Evolutionary conservation across 192 early-diverging fungal genomes (phyloP).

Genomic region (Pilaira anomala): DNA sequence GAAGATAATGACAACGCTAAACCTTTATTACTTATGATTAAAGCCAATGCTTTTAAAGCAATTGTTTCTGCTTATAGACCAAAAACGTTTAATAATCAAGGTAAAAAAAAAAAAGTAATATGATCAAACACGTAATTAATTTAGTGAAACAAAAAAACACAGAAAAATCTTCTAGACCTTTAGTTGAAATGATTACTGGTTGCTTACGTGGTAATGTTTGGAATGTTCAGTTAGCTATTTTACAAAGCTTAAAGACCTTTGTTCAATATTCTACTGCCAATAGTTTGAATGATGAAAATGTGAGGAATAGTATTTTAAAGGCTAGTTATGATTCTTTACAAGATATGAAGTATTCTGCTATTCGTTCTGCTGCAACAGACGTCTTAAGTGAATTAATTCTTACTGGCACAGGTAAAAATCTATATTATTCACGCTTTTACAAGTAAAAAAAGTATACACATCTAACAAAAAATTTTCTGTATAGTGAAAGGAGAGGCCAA

Average conservation of each 20-base stretch:
- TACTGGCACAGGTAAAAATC: too few relatives aligned
- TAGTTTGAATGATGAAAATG: conserved; percentile 15
- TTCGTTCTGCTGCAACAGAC: conserved; percentile 57
- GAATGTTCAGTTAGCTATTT: conserved; percentile 74
- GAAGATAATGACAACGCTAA: conserved; percentile 59
- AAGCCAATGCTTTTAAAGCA: conserved; percentile 65
- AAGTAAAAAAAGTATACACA: too few relatives aligned
- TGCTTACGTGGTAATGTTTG: conserved; percentile 70
- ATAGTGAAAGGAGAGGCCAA: too few relatives aligned
- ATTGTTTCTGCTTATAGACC: conserved; percentile 57
- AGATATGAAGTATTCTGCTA: conserved; percentile 64
- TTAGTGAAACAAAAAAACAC: conserved; percentile 19
- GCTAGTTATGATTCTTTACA: conserved; percentile 46
- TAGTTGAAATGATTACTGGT: conserved; percentile 37
- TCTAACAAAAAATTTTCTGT: too few relatives aligned
- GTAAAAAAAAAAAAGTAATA: conserved; percentile 35
- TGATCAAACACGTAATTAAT: neutral
- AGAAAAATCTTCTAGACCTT: conserved; percentile 25
- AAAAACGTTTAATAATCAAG: conserved; percentile 42
- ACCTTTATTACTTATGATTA: conserved; percentile 61
- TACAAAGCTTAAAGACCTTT: conserved; percentile 63
- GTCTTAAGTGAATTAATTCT: conserved; percentile 20
- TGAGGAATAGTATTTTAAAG: conserved; percentile 34
- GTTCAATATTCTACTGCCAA: conserved; percentile 30
- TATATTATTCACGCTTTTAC: too few relatives aligned